Conservation (phyloP, 768 basidiomycete genomes). For the Auriscalpium microsporum region DNA sequence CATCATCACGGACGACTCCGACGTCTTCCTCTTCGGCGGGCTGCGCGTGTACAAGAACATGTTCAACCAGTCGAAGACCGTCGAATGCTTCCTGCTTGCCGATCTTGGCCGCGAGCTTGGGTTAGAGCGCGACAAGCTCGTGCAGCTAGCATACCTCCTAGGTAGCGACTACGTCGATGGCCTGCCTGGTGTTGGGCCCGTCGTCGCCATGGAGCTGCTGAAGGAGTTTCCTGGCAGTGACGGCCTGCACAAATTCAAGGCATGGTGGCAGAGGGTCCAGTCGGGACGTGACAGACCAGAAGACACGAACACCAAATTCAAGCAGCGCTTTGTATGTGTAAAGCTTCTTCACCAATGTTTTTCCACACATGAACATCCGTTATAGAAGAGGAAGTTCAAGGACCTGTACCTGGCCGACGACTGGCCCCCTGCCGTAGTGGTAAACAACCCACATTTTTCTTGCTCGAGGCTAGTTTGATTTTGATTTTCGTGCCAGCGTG, state of each 20-base stretch:
- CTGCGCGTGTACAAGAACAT: conserved; percentile 97
- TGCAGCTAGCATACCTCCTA: conserved; percentile 86
- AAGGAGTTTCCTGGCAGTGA: conserved; percentile 86
- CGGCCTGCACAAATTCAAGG: conserved; percentile 78
- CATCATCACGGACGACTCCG: conserved; percentile 97
- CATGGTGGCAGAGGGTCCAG: conserved; percentile 95
- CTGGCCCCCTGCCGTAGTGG: conserved; percentile 92
- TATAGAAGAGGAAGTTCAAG: conserved; percentile 85
- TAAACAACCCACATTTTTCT: conserved; percentile 28
- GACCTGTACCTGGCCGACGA: conserved; percentile 68
- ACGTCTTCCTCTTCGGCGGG: conserved; percentile 97
- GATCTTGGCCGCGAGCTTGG: conserved; percentile 87
- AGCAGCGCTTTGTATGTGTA: conserved; percentile 72
- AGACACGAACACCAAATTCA: conserved; percentile 71
- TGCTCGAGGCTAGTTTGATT: background rate
- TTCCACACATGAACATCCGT: conserved; percentile 23
- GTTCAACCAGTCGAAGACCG: conserved; percentile 99
- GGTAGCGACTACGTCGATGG: conserved; percentile 98
- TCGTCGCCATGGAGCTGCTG: conserved; percentile 91
- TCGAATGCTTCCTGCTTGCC: conserved; percentile 83
- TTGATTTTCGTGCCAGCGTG: conserved; percentile 42
- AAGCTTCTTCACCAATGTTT: conserved; percentile 48
- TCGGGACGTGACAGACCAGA: conserved; percentile 73
- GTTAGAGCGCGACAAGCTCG: conserved; percentile 75
- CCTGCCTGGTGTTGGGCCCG: conserved; percentile 85